Evolutionary conservation across 169 alveolate species (phyloP).

Genomic region (Cryptosporidium baileyi): DNA sequence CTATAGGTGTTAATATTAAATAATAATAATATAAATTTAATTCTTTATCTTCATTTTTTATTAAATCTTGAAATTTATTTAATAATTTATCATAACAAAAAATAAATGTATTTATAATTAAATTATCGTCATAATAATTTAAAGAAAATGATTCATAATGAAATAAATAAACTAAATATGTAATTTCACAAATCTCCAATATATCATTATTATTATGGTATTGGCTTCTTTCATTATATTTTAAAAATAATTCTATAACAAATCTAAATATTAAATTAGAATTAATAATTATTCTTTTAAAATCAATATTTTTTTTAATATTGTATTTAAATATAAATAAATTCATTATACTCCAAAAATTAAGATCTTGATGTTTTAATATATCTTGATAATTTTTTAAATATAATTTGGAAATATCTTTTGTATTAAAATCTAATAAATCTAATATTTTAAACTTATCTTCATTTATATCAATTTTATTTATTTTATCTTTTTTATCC

Average conservation of each 20-base stretch:
- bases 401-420: background rate
- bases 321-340: too few species aligned
- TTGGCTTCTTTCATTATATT: background rate
- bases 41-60: background rate
- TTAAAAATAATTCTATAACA: background rate
- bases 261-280: conserved; percentile 15
- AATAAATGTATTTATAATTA: background rate
- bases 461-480: background rate
- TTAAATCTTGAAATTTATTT: background rate
- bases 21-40: background rate
- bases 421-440: background rate
- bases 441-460: background rate
- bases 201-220: background rate
- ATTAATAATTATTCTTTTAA: background rate
- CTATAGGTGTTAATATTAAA: conserved; percentile 4
- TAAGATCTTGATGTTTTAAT: background rate
- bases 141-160: background rate
- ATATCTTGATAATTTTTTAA: background rate
- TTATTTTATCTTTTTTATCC: background rate
- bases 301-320: background rate
- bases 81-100: background rate
- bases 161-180: background rate
- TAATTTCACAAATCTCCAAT: background rate
- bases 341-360: too few species aligned
- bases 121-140: background rate